Percentiles rank a stretch among this genome's conserved stretches.
These are phyloP conservation scores for Nepenthes gracilis DNA, from an alignment of 148 eudicot species.

Conservation along the genomic window DNA sequence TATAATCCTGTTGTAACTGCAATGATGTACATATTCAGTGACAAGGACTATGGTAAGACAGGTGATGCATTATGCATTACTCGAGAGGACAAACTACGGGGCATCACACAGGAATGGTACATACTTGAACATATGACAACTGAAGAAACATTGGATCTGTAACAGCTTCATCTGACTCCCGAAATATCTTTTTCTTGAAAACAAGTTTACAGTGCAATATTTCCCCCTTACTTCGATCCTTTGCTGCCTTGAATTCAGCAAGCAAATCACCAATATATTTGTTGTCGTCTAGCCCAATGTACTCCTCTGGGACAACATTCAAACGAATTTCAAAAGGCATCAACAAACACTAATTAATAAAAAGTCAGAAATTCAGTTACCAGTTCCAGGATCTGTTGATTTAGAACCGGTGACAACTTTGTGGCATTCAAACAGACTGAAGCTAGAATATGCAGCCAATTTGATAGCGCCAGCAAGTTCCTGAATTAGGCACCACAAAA, in stretches of 20 bases:
- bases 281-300: conserved; percentile 85
- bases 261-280: conserved; percentile 92
- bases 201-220: conserved; percentile 86
- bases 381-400: conserved; percentile 82
- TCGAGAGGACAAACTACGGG: neutral
- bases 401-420: conserved; percentile 83
- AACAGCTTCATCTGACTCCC: conserved; percentile 96
- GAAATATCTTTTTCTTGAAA: conserved; percentile 86
- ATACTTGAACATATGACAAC: conserved; percentile 90
- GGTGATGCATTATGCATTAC: neutral
- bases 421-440: conserved; percentile 89
- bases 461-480: conserved; percentile 93
- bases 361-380: conserved; percentile 24
- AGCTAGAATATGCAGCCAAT: conserved; percentile 75
- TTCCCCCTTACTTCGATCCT: conserved; percentile 95
- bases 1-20: conserved; percentile 81
- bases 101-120: neutral
- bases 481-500: conserved; percentile 29
- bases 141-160: conserved; percentile 97
- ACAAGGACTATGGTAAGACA: neutral
- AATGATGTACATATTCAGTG: neutral
- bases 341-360: neutral
- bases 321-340: neutral
- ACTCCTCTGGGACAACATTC: conserved; percentile 54
- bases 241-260: conserved; percentile 88